Percentiles rank a stretch among this genome's conserved stretches.
Conservation (phyloP, 345 rosid genomes). For the Acer saccharum region DNA sequence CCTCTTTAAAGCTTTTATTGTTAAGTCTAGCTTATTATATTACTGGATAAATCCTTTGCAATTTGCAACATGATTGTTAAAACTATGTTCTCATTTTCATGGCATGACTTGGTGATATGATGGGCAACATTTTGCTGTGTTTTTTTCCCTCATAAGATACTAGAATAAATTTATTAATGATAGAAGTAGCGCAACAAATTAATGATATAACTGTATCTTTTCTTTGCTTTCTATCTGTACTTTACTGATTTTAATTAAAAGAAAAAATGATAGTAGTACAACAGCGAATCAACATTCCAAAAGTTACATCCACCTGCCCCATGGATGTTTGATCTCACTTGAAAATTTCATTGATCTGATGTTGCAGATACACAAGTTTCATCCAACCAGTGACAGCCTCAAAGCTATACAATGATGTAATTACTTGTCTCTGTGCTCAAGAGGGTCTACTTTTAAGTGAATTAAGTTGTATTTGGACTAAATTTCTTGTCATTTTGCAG, state of each 20-base stretch:
- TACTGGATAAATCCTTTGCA: not conserved
- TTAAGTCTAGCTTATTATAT: not conserved
- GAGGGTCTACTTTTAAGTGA: conserved; percentile 1
- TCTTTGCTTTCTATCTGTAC: not conserved
- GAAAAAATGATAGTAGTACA: not conserved
- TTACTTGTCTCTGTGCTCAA: conserved; percentile 16
- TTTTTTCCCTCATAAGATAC: not conserved
- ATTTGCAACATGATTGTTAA: not conserved
- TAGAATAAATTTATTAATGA: not conserved
- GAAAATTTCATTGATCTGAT: conserved; percentile 15
- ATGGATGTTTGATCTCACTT: not conserved
- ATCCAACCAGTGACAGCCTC: conserved; percentile 92
- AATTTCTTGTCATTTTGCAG: conserved; percentile 41
- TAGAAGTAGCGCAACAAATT: not conserved
- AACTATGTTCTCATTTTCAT: not conserved
- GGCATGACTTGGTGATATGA: not conserved
- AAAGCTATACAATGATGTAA: conserved; percentile 87
- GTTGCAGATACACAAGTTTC: conserved; percentile 91
- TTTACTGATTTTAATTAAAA: too few species aligned
- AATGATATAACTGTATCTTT: not conserved
- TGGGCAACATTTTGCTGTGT: not conserved
- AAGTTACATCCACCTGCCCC: not conserved
- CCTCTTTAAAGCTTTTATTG: not conserved
- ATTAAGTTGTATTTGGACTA: conserved; percentile 14
- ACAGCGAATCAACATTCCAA: not conserved